Evolutionary conservation across 306 rosid genomes (phyloP), one percentile per base, ranked within the genome.

Genomic region (Sicyos baderoa): DNA sequence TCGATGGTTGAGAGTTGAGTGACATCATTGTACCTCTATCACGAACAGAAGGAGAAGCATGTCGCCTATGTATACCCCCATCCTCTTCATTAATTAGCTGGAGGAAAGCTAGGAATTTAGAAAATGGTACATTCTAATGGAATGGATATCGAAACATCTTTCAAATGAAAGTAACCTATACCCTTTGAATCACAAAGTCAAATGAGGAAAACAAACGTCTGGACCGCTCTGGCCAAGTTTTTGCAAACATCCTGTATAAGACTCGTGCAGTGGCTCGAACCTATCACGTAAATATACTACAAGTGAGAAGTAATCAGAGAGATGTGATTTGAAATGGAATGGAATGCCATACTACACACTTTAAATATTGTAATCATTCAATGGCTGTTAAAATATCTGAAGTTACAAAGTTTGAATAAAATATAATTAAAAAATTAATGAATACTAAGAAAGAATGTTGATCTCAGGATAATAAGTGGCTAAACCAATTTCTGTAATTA

Each of bases 31-130:
- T 73, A 74, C 88, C 86, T 87, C 95, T 90, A 79, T 94, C 99
- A 72, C 92, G 99, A 76, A 87, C 61, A 68, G 96, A 85, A 66
- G 97, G 99, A 68, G 99, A 94, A 53, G 88, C 95, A 76, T 87
- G 96, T 15, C 95, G 87, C 83, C 89, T 85, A 78, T 94, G 95
- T 74, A 88, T 82, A 73, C 97, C 95, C 68, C 99, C 97, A 84
- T 94, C 96, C 85, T 94, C 99, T 84, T 94, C 99, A 75, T 90
- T 94, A 81, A 94, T 90, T 75, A 94, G 74, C 99, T 94, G 96
- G 65, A 16, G 21, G 74, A 73, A 75, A 70, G 15, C 40, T 45
- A 25, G 47, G 59, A 76, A 29, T 35, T 81, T 53, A 77, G 74
- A 45, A 61, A 71, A 61, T 35, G 68, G 45, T 55, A 23, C 72